Conservation (phyloP, 768 basidiomycete genomes). For the Kwoniella dejecticola region DNA sequence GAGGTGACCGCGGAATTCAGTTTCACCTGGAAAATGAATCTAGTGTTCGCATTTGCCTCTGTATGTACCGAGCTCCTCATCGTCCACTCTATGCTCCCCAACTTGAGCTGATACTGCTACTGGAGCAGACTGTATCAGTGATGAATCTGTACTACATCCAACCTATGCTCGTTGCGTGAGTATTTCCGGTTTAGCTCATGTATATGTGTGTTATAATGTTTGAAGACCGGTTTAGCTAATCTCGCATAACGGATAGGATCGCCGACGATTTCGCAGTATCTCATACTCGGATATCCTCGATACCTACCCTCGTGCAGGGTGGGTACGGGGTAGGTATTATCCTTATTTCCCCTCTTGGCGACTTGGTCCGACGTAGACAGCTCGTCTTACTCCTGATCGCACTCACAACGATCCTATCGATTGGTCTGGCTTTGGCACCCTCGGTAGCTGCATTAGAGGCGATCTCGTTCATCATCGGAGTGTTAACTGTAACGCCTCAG, state of each 20-base stretch:
- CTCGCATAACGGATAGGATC: constrained; percentile 38
- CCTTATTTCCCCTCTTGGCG: constrained; percentile 77
- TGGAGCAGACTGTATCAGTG: constrained; percentile 46
- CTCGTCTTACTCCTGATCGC: constrained; percentile 66
- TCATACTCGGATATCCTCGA: constrained; percentile 46
- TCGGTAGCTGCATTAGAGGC: constrained; percentile 66
- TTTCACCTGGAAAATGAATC: constrained; percentile 56
- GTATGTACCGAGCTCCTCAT: constrained; percentile 58
- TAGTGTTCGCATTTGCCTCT: constrained; percentile 66
- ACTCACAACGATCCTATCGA: constrained; percentile 64
- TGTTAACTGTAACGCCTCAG: constrained; percentile 61
- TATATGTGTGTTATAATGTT: constrained; percentile 7
- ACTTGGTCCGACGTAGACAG: constrained; percentile 74
- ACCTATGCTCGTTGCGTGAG: constrained; percentile 68
- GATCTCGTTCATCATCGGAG: constrained; percentile 71
- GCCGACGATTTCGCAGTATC: constrained; percentile 42
- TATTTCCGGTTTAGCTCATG: constrained; percentile 39
- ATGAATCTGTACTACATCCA: constrained; percentile 70
- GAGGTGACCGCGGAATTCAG: constrained; percentile 37
- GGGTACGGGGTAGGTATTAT: constrained; percentile 73
- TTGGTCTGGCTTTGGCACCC: constrained; percentile 70
- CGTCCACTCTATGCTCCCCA: no score
- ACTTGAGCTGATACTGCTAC: background rate
- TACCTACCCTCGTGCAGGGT: constrained; percentile 56
- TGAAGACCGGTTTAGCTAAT: background rate